phyloP scores from a whole-genome alignment of 139 green algal species.

The Diplosphaera chodatii region DNA sequence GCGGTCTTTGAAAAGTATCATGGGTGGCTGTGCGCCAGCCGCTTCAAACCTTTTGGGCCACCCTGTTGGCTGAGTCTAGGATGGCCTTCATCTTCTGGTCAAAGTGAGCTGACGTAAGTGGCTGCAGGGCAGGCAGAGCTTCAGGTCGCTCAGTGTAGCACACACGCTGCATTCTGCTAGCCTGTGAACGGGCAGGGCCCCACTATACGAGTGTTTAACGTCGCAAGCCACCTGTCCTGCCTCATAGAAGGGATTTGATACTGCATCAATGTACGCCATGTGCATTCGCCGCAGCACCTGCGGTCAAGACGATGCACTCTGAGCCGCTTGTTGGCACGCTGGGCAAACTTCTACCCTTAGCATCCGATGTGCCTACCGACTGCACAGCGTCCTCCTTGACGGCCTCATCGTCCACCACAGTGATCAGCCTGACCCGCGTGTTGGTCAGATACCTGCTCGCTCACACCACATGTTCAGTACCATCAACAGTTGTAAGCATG shows the following conservation, averaged over 20 bases:
- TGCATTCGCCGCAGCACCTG: slow-evolving; percentile 74
- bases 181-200: too few species aligned
- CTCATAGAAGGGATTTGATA: slow-evolving; percentile 79
- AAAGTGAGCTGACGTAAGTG: slow-evolving; percentile 25
- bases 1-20: too few species aligned
- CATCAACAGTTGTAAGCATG: too few species aligned
- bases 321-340: too few species aligned
- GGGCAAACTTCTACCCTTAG: too few species aligned
- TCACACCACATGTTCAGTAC: not conserved
- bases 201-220: too few species aligned
- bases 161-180: too few species aligned
- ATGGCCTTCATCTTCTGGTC: slow-evolving; percentile 32
- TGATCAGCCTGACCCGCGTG: slow-evolving; percentile 69
- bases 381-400: slow-evolving; percentile 52
- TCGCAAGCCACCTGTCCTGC: slow-evolving; percentile 7
- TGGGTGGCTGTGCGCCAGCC: not conserved
- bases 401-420: slow-evolving; percentile 55
- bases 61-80: slow-evolving; percentile 2
- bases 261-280: slow-evolving; percentile 68
- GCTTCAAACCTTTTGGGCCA: not conserved
- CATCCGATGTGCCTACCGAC: too few species aligned
- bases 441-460: slow-evolving; percentile 64
- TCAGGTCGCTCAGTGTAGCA: too few species aligned
- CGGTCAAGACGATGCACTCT: too few species aligned
- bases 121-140: slow-evolving; percentile 9